Base-by-base conservation (phyloP, 805 yeast species). In the Millerozyma acaciae region DNA sequence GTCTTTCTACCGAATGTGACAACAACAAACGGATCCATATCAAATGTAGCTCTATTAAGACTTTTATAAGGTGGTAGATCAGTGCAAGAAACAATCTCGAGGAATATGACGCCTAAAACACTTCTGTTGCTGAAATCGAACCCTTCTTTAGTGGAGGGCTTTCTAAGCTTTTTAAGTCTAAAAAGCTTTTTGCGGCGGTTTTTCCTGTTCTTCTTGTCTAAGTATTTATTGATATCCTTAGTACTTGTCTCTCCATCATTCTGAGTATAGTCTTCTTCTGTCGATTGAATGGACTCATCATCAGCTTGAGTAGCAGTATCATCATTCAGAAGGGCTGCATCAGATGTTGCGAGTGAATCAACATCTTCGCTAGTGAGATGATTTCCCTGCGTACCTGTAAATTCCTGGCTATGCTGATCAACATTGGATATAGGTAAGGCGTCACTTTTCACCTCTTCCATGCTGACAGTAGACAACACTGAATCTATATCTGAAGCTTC, bases 21-120 rank as follows among this genome's bases (percentile, higher is more conserved):
- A 13, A 90, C 87, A 3, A 90, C 90, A 60, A 90, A 93, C 2
- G 97, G 97, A 52, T 93, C 98, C 94, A 93, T 86, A 56, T 88
- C 96, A 51, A 84, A 90, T 1, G 89, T 80, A 15, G 86, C 76
- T 7, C 88, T 65, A 1, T 84, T 77, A 10, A 84, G 62, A 43
- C 82, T 80, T 25, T 73, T 71, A 34, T 80, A 68, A 0, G 94
- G 85, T 1, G 98, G 98, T 22, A 90, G 63, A 37, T 81, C 87
- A 2, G 75, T 62, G 7, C 90, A 87, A 1, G 82, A 75, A 3
- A 76, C 71, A 14, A 90, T 75, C 42, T 89, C 95, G 21, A 90
- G 51, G 46, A 83, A 85, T 4, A 84, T 57, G 6, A 89, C 83
- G 2, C 97, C 98, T 18, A 60, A 51, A 6, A 74, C 69, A 15